Evolutionary conservation across 2,329 filamentous ascomycete genomes (phyloP), one percentile per base, ranked within the genome.

Genomic region (Magnaporthales sp.): DNA sequence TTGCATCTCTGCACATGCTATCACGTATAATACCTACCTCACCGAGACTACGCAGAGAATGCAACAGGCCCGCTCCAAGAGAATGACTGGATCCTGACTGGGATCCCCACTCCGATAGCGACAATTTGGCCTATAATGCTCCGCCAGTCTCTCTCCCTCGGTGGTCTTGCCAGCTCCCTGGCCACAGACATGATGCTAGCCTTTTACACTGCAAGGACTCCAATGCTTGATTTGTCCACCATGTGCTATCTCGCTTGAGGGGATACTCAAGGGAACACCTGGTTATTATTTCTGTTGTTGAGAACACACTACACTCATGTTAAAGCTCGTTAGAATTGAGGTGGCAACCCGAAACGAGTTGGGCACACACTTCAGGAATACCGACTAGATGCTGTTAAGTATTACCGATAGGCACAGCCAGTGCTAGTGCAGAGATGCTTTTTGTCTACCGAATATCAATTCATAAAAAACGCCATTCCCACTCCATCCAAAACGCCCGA

Each of bases 171-270:
- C 4, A 77, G 76, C 24, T 76, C 73, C 0, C 73, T 78, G 65
- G 77, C 76, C 13, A 67, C 77, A 8, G 75, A 80, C 66, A 76
- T 74, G 62, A 79, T 81, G 76, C 69, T 79, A 63, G 78, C 79
- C 1, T 82, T 80, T 69, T 82, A 82, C 72, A 78, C 80, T 74
- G 80, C n/a, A 30, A 51, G n/a, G 11, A 68, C 6, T 19, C 19
- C 38, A n/a, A 15, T 51, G 38, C 32, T 15, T 19, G 19, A 38
- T 15, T 8, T 38, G 13, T 38, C 13, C 13, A n/a, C n/a, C n/a
- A n/a, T n/a, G n/a, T n/a, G n/a, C n/a, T n/a, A n/a, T n/a, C n/a
- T n/a, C n/a, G n/a, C n/a, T n/a, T n/a, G n/a, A n/a, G n/a, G n/a
- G n/a, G n/a, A n/a, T n/a, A n/a, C n/a, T n/a, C n/a, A n/a, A n/a